Base-by-base conservation (phyloP, 306 rosid species). In the Bauhinia variegata region DNA sequence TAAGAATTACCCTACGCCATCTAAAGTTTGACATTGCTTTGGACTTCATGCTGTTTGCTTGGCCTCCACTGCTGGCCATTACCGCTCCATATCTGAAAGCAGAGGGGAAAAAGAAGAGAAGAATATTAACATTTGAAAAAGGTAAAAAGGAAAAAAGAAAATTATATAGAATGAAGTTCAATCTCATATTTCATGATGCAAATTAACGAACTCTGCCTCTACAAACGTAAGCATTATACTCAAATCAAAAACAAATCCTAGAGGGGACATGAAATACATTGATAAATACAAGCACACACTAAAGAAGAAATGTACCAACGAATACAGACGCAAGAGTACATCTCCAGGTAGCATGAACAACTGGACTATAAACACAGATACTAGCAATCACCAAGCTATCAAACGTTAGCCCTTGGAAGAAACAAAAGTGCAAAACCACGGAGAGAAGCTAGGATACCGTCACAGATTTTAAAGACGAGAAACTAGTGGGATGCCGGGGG, bases 1-100 rank as follows among this genome's bases (percentile, higher is more conserved):
- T 93, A 63, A 93, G 82, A 66, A 93, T 84, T n/a, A 93, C 95
- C 85, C 98, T 86, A 38, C 92, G 83, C 97, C 98, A 88, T 84
- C 86, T 76, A 51, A 83, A 82, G 69, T 74, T 86, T 42, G 88
- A 37, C 64, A 77, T 63, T 54, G 91, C 54, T 83, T 92, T 92
- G 43, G 89, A 72, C 80, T 88, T 90, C 69, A 85, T 30, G 76
- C 47, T 87, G 72, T 68, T 87, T 56, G 80, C 70, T 67, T 76
- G 89, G 62, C 87, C 85, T 12, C 78, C 86, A 69, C 82, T 78
- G 82, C 83, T 77, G 41, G 88, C 65, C 3, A 85, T 63, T 50
- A 88, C 79, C 57, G 65, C 64, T 60, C 76, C 88, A 58, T 83
- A 81, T 85, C 96, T 93, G 82, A 57, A 39, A 23, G 28, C 1